These are phyloP conservation scores for Trichoderma erinaceum DNA, from an alignment of 495 filamentous ascomycete species.

Conservation along the genomic window DNA sequence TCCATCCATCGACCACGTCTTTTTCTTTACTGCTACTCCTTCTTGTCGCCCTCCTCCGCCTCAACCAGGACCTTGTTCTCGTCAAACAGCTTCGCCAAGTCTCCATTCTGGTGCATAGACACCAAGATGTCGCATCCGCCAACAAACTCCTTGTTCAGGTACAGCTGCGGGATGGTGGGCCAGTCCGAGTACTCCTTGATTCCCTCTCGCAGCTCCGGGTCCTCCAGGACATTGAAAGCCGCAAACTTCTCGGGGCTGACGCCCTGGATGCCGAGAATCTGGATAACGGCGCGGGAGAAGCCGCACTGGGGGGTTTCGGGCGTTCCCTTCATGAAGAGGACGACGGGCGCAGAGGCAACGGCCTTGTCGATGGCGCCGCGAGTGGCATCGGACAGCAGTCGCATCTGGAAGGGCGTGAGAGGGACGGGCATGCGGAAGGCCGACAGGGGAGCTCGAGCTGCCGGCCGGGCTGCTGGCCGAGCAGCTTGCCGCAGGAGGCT, in stretches of 20 bases:
- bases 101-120: conserved; percentile 95
- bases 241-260: conserved; percentile 95
- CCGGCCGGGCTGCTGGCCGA: conserved; percentile 28
- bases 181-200: conserved; percentile 99
- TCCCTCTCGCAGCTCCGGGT: conserved; percentile 76
- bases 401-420: conserved; percentile 39
- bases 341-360: conserved; percentile 76
- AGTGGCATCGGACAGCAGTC: conserved; percentile 71
- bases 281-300: conserved; percentile 88
- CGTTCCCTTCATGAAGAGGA: conserved; percentile 95
- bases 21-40: background rate
- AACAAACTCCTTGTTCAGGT: conserved; percentile 90
- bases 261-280: conserved; percentile 89
- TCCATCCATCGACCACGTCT: background rate
- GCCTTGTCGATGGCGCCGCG: conserved; percentile 80
- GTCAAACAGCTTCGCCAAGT: conserved; percentile 83
- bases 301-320: conserved; percentile 89
- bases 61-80: conserved; percentile 72
- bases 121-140: conserved; percentile 96
- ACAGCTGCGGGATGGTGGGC: conserved; percentile 97
- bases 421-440: conserved; percentile 12
- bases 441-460: conserved; percentile 20
- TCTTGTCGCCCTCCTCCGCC: conserved; percentile 13
- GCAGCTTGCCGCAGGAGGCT: conserved; percentile 31
- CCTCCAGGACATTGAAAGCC: conserved; percentile 94